A percentile compares a stretch with the other conserved stretches of the same genome.
Evolutionary conservation across 805 yeast species (phyloP).

Genomic region (Ogataea populi-albae): DNA sequence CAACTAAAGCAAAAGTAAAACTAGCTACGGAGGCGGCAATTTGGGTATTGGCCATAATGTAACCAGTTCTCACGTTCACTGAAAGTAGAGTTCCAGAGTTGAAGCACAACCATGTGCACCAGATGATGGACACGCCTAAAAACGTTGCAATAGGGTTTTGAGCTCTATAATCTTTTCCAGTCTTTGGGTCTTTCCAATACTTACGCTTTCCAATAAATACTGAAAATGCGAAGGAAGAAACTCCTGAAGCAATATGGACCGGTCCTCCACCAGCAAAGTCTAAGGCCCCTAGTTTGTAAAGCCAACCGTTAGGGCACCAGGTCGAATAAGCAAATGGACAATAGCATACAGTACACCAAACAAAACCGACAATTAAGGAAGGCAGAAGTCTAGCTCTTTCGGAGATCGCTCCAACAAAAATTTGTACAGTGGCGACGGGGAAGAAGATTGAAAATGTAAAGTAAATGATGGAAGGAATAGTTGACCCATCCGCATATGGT

Average conservation of each 20-base stretch:
- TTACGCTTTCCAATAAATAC: constrained; percentile 42
- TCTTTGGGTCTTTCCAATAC: constrained; percentile 30
- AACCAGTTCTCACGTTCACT: constrained; percentile 42
- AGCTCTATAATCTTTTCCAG: constrained; percentile 32
- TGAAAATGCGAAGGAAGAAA: constrained; percentile 42
- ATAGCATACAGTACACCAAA: constrained; percentile 44
- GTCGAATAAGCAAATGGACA: constrained; percentile 46
- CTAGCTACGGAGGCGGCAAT: constrained; percentile 50
- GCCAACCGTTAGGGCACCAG: constrained; percentile 47
- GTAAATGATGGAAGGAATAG: constrained; percentile 46
- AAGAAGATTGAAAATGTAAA: constrained; percentile 43
- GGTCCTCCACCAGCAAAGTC: constrained; percentile 53
- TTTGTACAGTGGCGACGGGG: constrained; percentile 49
- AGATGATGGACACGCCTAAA: constrained; percentile 44
- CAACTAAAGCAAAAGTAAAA: constrained; percentile 42
- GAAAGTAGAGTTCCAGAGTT: constrained; percentile 44
- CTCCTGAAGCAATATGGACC: constrained; percentile 45
- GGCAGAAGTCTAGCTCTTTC: constrained; percentile 44
- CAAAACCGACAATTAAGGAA: constrained; percentile 37
- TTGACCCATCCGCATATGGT: constrained; percentile 42
- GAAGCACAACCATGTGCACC: constrained; percentile 51
- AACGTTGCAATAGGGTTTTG: constrained; percentile 38
- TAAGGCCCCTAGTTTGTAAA: constrained; percentile 40
- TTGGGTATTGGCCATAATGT: constrained; percentile 48
- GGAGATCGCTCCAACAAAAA: constrained; percentile 44